phyloP scores from a whole-genome alignment of 257 asterid species.

The Scutellaria galericulata region DNA sequence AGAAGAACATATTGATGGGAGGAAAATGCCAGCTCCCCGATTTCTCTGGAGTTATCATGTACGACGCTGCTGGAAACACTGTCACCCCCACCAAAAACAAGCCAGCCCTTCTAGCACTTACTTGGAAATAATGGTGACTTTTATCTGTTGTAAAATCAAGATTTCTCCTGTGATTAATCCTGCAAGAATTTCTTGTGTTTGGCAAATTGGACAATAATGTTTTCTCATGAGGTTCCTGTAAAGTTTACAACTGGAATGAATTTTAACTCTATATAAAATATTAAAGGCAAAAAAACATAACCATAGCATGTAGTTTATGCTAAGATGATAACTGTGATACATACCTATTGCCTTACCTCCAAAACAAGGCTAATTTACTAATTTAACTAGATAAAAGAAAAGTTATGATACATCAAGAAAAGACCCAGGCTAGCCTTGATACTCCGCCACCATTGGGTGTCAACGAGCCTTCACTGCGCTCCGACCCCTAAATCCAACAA shows the following conservation, averaged over 20 bases:
- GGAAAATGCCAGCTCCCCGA: constrained; percentile 87
- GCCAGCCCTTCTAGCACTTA: constrained; percentile 58
- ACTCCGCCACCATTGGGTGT: constrained; percentile 8
- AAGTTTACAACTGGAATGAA: constrained; percentile 7
- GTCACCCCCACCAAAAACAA: constrained; percentile 45
- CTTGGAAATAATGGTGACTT: constrained; percentile 50
- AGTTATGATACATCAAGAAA: constrained; percentile 26
- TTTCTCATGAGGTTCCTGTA: neutral
- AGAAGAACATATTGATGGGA: constrained; percentile 82
- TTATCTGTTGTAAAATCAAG: constrained; percentile 16
- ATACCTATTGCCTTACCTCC: constrained; percentile 14
- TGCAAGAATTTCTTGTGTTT: neutral
- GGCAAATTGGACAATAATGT: neutral
- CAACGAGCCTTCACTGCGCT: constrained; percentile 62
- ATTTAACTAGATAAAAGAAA: constrained; percentile 21
- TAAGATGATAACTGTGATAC: neutral
- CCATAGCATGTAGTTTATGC: neutral
- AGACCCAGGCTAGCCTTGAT: constrained; percentile 1
- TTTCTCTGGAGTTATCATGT: constrained; percentile 78
- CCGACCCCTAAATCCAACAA: constrained; percentile 94
- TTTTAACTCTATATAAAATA: neutral
- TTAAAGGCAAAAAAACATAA: neutral
- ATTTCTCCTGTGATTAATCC: constrained; percentile 18
- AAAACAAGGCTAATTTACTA: neutral
- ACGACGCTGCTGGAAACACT: constrained; percentile 64